phyloP scores from a whole-genome alignment of 2,329 filamentous ascomycete genomes.

The Exophiala aquamarina region DNA sequence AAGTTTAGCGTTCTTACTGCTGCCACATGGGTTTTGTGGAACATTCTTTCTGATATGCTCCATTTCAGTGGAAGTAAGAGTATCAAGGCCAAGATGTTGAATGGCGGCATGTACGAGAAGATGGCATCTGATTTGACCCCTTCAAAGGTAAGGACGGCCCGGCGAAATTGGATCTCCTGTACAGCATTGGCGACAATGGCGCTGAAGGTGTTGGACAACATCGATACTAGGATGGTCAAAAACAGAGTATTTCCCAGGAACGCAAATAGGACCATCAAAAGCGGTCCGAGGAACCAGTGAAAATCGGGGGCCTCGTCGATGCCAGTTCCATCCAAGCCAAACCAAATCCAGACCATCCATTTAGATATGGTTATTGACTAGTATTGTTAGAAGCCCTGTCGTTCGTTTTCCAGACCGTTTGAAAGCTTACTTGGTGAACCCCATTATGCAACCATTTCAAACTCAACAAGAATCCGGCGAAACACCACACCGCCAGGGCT shows the following conservation, averaged over 20 bases:
- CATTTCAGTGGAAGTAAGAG: conserved; percentile 76
- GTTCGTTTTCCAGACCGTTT: too few relatives aligned
- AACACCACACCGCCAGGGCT: conserved; percentile 76
- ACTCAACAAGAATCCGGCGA: conserved; percentile 76
- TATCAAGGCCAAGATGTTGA: conserved; percentile 76
- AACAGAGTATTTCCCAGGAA: conserved; percentile 84
- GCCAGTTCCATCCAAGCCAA: conserved; percentile 73
- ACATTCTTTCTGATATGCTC: conserved; percentile 77
- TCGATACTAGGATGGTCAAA: conserved; percentile 84
- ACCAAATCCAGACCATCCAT: conserved; percentile 95
- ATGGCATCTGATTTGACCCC: conserved; percentile 82
- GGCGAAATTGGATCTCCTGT: conserved; percentile 80
- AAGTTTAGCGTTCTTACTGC: conserved; percentile 73
- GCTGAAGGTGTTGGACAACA: conserved; percentile 80
- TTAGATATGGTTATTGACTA: conserved; percentile 70
- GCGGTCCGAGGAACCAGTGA: conserved; percentile 75
- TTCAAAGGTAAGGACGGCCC: conserved; percentile 78
- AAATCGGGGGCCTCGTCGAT: conserved; percentile 66
- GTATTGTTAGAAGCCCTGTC: conserved; percentile 4
- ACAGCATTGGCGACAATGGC: conserved; percentile 74
- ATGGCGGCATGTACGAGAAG: conserved; percentile 78
- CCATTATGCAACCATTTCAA: conserved; percentile 72
- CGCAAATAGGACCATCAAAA: conserved; percentile 78
- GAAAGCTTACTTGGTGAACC: conserved; percentile 41
- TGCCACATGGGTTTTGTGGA: conserved; percentile 84